Evolutionary conservation across 306 rosid species (phyloP), one percentile per base, ranked within the genome.

Genomic region (Trichosanthes truncata): DNA sequence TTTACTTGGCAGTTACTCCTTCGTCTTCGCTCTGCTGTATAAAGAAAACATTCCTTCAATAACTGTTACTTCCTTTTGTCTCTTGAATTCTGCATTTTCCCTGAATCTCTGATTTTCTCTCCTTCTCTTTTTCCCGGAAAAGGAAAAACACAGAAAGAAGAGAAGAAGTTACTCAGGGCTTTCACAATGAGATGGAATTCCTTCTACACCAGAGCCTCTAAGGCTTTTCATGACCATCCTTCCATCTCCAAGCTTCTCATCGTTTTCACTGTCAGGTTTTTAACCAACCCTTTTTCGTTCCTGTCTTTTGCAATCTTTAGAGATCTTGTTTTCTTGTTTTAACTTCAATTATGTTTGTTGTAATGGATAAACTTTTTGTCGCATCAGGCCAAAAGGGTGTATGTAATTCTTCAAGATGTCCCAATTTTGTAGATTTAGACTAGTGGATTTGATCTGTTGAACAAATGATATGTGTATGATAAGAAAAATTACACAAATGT

Each of bases 241-340:
- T 86, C 90, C 12, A 80, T 83, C 48, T 66, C 85, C 9, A 91
- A 86, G 78, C 46, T 93, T 66, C 79, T 91, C 0, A 61, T 89
- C 25, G 78, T 91, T 67, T 81, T 88, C 87, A 76, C 92, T 35
- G 78, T 86, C 71, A 85, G 93, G 93, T 89, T 26, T 41, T 62
- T 20, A 1, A 9, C 3, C 17, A 13, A 17, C 43, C 15, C 65
- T 26, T 62, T 41, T 40, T 83, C 33, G 51, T 40, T 51, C 5
- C 33, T 53, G 13, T 17, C 7, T 31, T 36, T 13, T 11, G 10
- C 71, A n/a, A 53, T 49, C 15, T 29, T 75, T 38, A 23, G 23
- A 26, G 25, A 31, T 31, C 72, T 7, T 21, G 3, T 21, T 71
- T 78, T 3, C 8, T 11, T 43, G 53, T 40, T 38, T 33, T 8